phyloP scores from a whole-genome alignment of 345 rosid genomes.

The Lenwebbia sp. region DNA sequence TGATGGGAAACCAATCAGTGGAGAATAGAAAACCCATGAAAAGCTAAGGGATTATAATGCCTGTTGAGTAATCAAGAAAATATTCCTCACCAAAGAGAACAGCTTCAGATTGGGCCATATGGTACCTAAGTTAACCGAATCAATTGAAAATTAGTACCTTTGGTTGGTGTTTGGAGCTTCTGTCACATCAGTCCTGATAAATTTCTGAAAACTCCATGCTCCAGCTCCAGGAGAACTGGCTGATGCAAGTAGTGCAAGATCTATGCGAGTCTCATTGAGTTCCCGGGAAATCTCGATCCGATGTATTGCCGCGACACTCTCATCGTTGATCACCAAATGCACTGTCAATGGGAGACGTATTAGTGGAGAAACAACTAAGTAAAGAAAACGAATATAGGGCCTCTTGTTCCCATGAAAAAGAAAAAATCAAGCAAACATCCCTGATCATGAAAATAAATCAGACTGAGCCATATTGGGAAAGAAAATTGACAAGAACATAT shows the following conservation, averaged over 20 bases:
- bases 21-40: background rate
- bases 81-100: background rate
- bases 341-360: slow-evolving; percentile 4
- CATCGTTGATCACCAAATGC: slow-evolving; percentile 14
- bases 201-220: slow-evolving; percentile 3
- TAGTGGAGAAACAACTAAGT: background rate
- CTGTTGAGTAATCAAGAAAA: background rate
- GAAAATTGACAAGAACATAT: background rate
- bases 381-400: background rate
- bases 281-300: background rate
- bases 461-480: background rate
- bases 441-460: background rate
- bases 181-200: background rate
- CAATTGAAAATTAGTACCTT: background rate
- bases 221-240: slow-evolving; percentile 4
- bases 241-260: slow-evolving; percentile 13
- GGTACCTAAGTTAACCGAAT: background rate
- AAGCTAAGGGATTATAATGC: background rate
- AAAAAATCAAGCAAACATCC: background rate
- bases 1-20: background rate
- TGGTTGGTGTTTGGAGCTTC: background rate
- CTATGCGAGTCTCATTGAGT: background rate
- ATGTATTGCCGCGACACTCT: slow-evolving; percentile 3
- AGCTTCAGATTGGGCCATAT: background rate
- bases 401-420: background rate